Evolutionary conservation across 805 yeast genomes (phyloP), one percentile per base, ranked within the genome.

Genomic region (Candida berthetii): DNA sequence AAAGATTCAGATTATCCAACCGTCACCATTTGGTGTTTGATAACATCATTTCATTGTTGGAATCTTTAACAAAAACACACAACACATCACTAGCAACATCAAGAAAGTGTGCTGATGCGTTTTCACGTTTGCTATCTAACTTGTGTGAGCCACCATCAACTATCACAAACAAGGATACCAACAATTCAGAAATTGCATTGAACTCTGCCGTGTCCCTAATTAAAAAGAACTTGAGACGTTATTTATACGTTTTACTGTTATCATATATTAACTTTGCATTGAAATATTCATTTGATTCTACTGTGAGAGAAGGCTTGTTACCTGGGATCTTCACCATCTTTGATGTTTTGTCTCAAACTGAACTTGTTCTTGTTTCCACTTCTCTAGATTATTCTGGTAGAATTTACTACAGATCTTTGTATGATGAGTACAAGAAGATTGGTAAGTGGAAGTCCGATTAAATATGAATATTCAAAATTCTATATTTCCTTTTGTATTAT

Each of bases 381-480:
- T 71, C 81, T 7, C 62, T 89, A 50, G 96, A 91, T 50, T 57
- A 65, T 18, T 75, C 85, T 32, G 84, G 93, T 4, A 75, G 86
- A 50, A 69, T 79, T 2, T 78, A 81, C 50, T 83, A 80, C 68
- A 80, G 73, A 53, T 66, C 76, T 0, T 54, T 90, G 33, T 87
- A 85, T 52, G 76, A 76, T 7, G 86, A 83, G 47, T 91, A 87
- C 64, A 78, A 76, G 57, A 80, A 73, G 54, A 72, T 70, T 45
- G 96, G 96, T 38, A 85, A 84, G 60, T 90, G 96, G 96, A 42
- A 49, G 36, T 42, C 47, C 6, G 49, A 49, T 22, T 22, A 22
- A 22, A 22, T 22, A 22, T 22, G 8, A 22, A 6, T 22, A 9
- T 22, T 7, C 25, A 22, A 22, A 22, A 22, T 7, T 22, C 9